Evolutionary conservation across 257 asterid genomes (phyloP).

Genomic region (Ocimum tenuiflorum): DNA sequence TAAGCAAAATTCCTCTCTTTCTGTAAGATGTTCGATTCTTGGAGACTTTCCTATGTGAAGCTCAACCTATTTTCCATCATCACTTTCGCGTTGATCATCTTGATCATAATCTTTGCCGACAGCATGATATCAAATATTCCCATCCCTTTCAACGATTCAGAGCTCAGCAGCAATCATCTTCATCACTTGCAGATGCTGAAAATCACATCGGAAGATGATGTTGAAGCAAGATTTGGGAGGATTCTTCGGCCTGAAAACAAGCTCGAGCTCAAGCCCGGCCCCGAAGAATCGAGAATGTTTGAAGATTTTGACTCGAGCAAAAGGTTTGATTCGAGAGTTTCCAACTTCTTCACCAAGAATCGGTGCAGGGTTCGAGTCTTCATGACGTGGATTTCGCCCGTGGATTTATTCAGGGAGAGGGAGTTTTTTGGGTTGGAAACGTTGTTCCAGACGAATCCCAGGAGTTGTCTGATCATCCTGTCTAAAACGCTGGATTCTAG

Average conservation of each 20-base stretch:
- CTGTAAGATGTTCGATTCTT: conserved; percentile 29
- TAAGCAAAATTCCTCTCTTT: neutral
- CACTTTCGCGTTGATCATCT: conserved; percentile 26
- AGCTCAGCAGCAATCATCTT: neutral
- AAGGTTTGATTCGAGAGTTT: conserved; percentile 25
- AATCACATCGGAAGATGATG: conserved; percentile 15
- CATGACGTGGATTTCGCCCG: conserved; percentile 51
- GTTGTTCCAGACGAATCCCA: conserved; percentile 45
- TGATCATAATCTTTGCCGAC: conserved; percentile 24
- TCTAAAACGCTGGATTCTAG: conserved; percentile 51
- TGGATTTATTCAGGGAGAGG: conserved; percentile 27
- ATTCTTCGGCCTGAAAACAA: neutral
- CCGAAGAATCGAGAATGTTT: conserved; percentile 13
- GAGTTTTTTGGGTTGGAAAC: conserved; percentile 45
- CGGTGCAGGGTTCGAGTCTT: conserved; percentile 35
- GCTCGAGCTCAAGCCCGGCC: conserved; percentile 9
- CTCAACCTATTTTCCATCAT: conserved; percentile 31
- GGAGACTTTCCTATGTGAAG: conserved; percentile 20
- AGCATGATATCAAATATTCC: conserved; percentile 25
- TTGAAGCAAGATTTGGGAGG: neutral
- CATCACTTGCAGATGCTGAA: conserved; percentile 17
- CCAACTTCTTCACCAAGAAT: conserved; percentile 13
- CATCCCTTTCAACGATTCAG: conserved; percentile 4
- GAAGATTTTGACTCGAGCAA: neutral
- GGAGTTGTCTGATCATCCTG: conserved; percentile 44